Conservation (phyloP, 1,284 basidiomycete species). For the Ganoderma multipileum region DNA sequence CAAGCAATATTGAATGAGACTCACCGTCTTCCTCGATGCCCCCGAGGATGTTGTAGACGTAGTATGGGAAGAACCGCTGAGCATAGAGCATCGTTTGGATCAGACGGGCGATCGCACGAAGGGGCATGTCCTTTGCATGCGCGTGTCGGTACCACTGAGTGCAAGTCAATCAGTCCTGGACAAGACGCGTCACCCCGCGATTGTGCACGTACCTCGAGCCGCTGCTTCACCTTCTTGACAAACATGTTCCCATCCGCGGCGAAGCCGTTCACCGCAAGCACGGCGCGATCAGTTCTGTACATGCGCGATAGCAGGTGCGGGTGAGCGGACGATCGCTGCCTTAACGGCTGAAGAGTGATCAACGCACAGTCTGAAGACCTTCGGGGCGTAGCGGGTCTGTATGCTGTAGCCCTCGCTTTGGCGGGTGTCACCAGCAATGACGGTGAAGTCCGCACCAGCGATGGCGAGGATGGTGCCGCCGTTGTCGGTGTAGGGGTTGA, state of each 20-base stretch:
- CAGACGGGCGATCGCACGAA: slow-evolving; percentile 90
- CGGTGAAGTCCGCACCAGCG: slow-evolving; percentile 89
- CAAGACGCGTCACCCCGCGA: slow-evolving; percentile 14
- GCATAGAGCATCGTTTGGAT: slow-evolving; percentile 97
- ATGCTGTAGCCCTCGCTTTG: slow-evolving; percentile 95
- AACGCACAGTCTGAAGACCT: slow-evolving; percentile 83
- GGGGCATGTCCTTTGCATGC: slow-evolving; percentile 92
- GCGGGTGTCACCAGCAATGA: slow-evolving; percentile 94
- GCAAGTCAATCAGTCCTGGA: slow-evolving; percentile 10
- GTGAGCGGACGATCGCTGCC: slow-evolving; percentile 8
- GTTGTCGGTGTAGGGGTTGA: slow-evolving; percentile 91
- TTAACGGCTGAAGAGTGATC: slow-evolving; percentile 20
- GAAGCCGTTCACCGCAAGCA: slow-evolving; percentile 94
- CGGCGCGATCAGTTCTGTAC: slow-evolving; percentile 88
- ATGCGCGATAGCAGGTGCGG: slow-evolving; percentile 16
- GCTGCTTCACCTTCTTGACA: slow-evolving; percentile 92
- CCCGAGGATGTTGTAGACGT: slow-evolving; percentile 94
- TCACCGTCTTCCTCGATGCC: slow-evolving; percentile 94
- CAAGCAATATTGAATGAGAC: slow-evolving; percentile 39
- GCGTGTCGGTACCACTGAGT: slow-evolving; percentile 92
- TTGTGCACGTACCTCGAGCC: slow-evolving; percentile 75
- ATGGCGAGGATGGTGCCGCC: slow-evolving; percentile 96
- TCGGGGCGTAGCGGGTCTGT: slow-evolving; percentile 95
- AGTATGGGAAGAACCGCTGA: slow-evolving; percentile 95
- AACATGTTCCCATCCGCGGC: slow-evolving; percentile 96